phyloP scores from a whole-genome alignment of 495 filamentous ascomycete species.

The Annulohypoxylon stygium region DNA sequence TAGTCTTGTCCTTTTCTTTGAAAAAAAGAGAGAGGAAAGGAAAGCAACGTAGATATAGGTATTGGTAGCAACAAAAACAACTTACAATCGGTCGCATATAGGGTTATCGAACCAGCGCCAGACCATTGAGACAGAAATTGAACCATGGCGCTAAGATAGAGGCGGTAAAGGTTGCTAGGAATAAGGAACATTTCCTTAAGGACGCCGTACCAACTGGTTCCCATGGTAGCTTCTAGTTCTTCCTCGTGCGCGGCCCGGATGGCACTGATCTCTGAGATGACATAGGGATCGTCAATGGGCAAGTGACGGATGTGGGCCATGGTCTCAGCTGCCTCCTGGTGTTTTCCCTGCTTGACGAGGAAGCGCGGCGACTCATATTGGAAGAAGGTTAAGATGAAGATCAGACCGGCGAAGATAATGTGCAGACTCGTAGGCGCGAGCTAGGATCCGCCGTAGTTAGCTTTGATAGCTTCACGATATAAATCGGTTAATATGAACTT shows the following conservation, averaged over 20 bases:
- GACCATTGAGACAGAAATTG: slow-evolving; percentile 77
- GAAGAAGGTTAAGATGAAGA: slow-evolving; percentile 73
- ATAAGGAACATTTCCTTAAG: slow-evolving; percentile 72
- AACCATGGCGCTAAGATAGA: slow-evolving; percentile 69
- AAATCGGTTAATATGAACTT: slow-evolving; percentile 36
- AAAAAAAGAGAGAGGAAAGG: too few species aligned
- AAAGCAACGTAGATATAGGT: too few species aligned
- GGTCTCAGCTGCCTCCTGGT: slow-evolving; percentile 59
- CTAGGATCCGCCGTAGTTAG: slow-evolving; percentile 37
- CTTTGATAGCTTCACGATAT: not conserved
- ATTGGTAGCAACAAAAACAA: not conserved
- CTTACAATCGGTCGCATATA: slow-evolving; percentile 70
- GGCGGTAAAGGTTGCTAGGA: slow-evolving; percentile 72
- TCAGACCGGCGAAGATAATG: slow-evolving; percentile 78
- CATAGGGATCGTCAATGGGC: slow-evolving; percentile 61
- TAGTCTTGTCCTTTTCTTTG: too few species aligned
- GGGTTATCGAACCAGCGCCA: slow-evolving; percentile 75
- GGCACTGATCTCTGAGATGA: slow-evolving; percentile 63
- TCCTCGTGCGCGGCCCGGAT: slow-evolving; percentile 63
- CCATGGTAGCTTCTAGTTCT: slow-evolving; percentile 70
- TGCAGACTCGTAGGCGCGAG: slow-evolving; percentile 76
- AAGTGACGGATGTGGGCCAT: slow-evolving; percentile 66
- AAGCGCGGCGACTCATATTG: slow-evolving; percentile 73
- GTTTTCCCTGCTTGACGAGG: slow-evolving; percentile 65
- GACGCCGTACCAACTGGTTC: slow-evolving; percentile 65